Evolutionary conservation across 1,284 basidiomycete genomes (phyloP).

Genomic region (Fomitiporia mediterranea): DNA sequence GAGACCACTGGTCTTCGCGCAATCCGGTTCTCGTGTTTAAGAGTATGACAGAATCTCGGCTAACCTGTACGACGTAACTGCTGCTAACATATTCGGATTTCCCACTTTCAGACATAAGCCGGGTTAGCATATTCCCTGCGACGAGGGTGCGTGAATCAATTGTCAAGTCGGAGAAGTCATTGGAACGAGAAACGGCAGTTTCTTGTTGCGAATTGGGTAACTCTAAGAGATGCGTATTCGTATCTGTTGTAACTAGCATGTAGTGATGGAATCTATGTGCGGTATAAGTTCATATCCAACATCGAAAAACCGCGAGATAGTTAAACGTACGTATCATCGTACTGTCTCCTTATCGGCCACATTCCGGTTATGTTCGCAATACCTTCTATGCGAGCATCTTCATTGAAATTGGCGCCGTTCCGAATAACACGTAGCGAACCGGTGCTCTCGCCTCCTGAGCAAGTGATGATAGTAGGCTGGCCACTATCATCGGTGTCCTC

Average conservation of each 20-base stretch:
- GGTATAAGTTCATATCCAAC: conserved; percentile 16
- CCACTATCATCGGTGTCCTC: conserved; percentile 74
- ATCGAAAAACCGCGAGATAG: conserved; percentile 15
- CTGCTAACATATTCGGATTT: conserved; percentile 46
- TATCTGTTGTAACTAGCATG: conserved; percentile 54
- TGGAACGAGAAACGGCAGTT: conserved; percentile 37
- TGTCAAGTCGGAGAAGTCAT: conserved; percentile 39
- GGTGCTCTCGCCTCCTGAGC: conserved; percentile 79
- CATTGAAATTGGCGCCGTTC: conserved; percentile 82
- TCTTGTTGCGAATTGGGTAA: conserved; percentile 37
- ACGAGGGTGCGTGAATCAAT: conserved; percentile 57
- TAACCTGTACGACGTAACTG: conserved; percentile 66
- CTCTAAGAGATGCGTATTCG: conserved; percentile 48
- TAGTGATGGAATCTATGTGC: conserved; percentile 45
- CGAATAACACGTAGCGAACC: conserved; percentile 82
- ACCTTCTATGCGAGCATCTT: conserved; percentile 58
- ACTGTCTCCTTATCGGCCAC: conserved; percentile 59
- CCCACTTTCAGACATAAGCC: conserved; percentile 27
- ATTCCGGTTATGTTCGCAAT: conserved; percentile 54
- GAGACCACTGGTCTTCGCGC: conserved; percentile 11
- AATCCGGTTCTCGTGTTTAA: conserved; percentile 3
- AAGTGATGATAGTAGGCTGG: conserved; percentile 81
- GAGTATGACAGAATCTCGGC: conserved; percentile 27
- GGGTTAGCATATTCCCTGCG: conserved; percentile 50
- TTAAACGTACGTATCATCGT: conserved; percentile 45